Evolutionary conservation across 805 yeast genomes (phyloP).

Genomic region (Candida morakotiae): DNA sequence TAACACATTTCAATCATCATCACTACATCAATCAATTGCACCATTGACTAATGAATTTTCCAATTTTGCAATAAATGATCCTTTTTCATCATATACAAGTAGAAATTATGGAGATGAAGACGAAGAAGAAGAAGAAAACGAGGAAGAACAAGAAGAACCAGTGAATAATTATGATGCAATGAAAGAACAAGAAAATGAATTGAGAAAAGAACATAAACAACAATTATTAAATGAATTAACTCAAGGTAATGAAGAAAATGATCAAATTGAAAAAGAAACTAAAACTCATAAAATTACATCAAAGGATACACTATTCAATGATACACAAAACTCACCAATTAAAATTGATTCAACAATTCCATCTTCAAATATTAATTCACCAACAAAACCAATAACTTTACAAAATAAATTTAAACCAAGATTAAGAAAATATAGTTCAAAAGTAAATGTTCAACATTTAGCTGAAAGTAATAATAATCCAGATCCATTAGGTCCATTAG

Average conservation of each 20-base stretch:
- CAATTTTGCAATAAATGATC: constrained; percentile 14
- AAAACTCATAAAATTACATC: constrained; percentile 13
- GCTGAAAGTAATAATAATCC: constrained; percentile 6
- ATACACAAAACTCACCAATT: constrained; percentile 25
- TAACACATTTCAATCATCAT: background rate
- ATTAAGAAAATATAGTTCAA: constrained; percentile 25
- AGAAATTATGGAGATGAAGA: constrained; percentile 12
- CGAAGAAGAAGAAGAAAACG: constrained; percentile 11
- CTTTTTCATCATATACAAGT: constrained; percentile 8
- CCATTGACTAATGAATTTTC: constrained; percentile 16
- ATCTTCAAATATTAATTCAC: constrained; percentile 8
- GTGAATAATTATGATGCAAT: constrained; percentile 8
- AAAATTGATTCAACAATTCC: constrained; percentile 12
- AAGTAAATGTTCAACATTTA: constrained; percentile 27
- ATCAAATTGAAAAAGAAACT: constrained; percentile 32
- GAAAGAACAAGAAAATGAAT: constrained; percentile 22
- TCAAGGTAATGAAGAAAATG: constrained; percentile 24
- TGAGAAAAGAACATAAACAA: constrained; percentile 26
- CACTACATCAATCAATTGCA: constrained; percentile 11
- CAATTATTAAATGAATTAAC: constrained; percentile 43
- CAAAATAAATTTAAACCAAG: constrained; percentile 29
- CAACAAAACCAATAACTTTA: constrained; percentile 22
- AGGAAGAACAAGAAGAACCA: constrained; percentile 1
- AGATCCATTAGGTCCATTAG: constrained; percentile 26
- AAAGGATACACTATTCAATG: constrained; percentile 30